These are phyloP conservation scores for Ophiocordyceps polyrhachis-furcata DNA, from an alignment of 2,329 filamentous ascomycete species.

Conservation along the genomic window DNA sequence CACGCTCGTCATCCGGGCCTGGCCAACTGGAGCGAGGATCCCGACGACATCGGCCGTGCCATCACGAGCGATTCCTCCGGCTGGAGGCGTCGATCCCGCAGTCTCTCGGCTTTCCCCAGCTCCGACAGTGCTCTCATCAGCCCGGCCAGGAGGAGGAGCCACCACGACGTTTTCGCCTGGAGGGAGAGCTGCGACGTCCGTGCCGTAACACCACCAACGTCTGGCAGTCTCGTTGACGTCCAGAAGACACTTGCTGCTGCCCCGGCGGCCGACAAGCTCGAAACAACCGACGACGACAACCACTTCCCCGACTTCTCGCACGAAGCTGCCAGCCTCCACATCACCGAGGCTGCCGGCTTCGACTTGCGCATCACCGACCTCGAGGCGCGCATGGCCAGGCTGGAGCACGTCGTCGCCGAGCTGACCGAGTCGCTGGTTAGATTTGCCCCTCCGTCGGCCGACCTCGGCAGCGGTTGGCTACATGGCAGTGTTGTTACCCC, in stretches of 20 bases:
- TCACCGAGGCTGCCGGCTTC: slow-evolving; percentile 33
- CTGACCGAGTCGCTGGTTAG: slow-evolving; percentile 27
- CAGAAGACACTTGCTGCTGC: slow-evolving; percentile 11
- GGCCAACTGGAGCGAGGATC: slow-evolving; percentile 20
- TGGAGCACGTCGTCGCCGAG: slow-evolving; percentile 33
- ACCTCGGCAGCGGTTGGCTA: too few species aligned
- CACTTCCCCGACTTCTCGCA: slow-evolving; percentile 19
- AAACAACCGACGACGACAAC: slow-evolving; percentile 12
- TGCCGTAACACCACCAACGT: slow-evolving; percentile 24
- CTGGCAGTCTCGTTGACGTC: slow-evolving; percentile 11
- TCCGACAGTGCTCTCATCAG: slow-evolving; percentile 13
- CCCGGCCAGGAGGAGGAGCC: slow-evolving; percentile 32
- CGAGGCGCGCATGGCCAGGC: slow-evolving; percentile 30
- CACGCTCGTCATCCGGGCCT: slow-evolving; percentile 29
- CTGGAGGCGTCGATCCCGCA: slow-evolving; percentile 37
- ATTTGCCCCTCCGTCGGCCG: slow-evolving; percentile 6
- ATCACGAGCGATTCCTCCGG: slow-evolving; percentile 30
- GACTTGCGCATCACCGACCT: slow-evolving; percentile 33
- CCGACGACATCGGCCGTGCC: slow-evolving; percentile 40
- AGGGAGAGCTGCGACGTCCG: slow-evolving; percentile 10
- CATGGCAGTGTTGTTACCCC: too few species aligned
- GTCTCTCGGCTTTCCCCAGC: slow-evolving; percentile 34
- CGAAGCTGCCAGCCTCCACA: slow-evolving; percentile 34
- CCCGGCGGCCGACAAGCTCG: slow-evolving; percentile 13
- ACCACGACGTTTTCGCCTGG: slow-evolving; percentile 47